Base-by-base conservation (phyloP, 345 rosid species). In the Bretschneidera sinensis region DNA sequence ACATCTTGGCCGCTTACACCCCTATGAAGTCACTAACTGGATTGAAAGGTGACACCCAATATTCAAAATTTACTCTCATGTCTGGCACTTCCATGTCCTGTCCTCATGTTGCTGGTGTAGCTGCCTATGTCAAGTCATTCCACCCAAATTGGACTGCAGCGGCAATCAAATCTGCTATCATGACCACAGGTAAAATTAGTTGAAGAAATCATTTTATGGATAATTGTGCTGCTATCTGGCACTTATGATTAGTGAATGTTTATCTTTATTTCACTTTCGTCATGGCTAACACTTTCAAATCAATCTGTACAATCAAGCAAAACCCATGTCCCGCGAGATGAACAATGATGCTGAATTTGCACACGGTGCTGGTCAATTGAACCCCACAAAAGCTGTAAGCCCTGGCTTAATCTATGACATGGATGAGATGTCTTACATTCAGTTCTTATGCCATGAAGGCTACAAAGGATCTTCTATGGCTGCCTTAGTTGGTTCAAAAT, bases 81-180 rank as follows among this genome's bases (percentile, higher is more conserved):
- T 92, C 98, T 0, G 98, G 98, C 0, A 92, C 98, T 59, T 89
- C 98, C 63, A 92, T 92, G 98, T 81, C 98, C 0, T 81, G 91
- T 54, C 98, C 97, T 23, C 98, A 92, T 57, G 91, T 69, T 64
- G 91, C 97, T 4, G 98, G 97, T 0, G 83, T 73, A 0, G 97
- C 89, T 16, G 97, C 98, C 59, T 92, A 92, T 15, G 73, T 92
- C 35, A 92, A 89, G 76, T 92, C 98, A 25, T 92, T 92, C 66
- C 97, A 92, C 61, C 91, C 94, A 0, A 80, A 67, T 28, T 89
- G 98, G 98, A 55, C 81, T 0, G 77, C 92, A 0, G 89, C 98
- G 0, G 91, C 96, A 0, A 86, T 91, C 71, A 91, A 82, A 78
- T 91, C 98, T 17, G 95, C 98, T 58, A 86, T 92, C 74, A 71